phyloP scores from a whole-genome alignment of 306 rosid genomes.

The Gastrolobium villosum region DNA sequence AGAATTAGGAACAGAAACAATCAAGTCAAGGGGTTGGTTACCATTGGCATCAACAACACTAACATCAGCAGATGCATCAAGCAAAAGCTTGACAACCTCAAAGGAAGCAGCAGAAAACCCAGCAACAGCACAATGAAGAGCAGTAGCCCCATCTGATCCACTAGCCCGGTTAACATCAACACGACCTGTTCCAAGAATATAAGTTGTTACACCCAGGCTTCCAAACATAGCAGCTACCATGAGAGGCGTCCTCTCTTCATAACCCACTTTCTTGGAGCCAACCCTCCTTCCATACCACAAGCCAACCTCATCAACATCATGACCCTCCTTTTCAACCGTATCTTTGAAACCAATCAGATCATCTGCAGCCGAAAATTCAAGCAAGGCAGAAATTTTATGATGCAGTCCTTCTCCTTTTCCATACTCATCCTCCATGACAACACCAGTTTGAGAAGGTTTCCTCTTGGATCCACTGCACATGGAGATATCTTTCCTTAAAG shows the following conservation, averaged over 20 bases:
- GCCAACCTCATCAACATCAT: conserved; percentile 63
- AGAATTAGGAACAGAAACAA: conserved; percentile 46
- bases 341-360: conserved; percentile 69
- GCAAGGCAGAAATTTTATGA: conserved; percentile 57
- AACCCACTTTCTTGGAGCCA: conserved; percentile 73
- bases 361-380: conserved; percentile 73
- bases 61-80: conserved; percentile 73
- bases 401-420: conserved; percentile 53
- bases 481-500: conserved; percentile 41
- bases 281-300: conserved; percentile 82
- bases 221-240: conserved; percentile 90
- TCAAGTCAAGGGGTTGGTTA: conserved; percentile 70
- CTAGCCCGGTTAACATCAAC: conserved; percentile 72
- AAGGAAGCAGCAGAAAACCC: conserved; percentile 72
- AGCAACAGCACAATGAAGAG: conserved; percentile 89
- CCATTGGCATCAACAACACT: conserved; percentile 64
- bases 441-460: conserved; percentile 57
- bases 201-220: conserved; percentile 61
- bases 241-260: conserved; percentile 83
- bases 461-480: conserved; percentile 72
- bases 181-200: conserved; percentile 58
- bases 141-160: conserved; percentile 73
- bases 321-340: conserved; percentile 66
- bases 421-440: conserved; percentile 60
- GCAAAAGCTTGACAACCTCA: conserved; percentile 74